These are phyloP conservation scores for Botrytis byssoidea DNA, from an alignment of 2,329 filamentous ascomycete genomes.

Conservation along the genomic window DNA sequence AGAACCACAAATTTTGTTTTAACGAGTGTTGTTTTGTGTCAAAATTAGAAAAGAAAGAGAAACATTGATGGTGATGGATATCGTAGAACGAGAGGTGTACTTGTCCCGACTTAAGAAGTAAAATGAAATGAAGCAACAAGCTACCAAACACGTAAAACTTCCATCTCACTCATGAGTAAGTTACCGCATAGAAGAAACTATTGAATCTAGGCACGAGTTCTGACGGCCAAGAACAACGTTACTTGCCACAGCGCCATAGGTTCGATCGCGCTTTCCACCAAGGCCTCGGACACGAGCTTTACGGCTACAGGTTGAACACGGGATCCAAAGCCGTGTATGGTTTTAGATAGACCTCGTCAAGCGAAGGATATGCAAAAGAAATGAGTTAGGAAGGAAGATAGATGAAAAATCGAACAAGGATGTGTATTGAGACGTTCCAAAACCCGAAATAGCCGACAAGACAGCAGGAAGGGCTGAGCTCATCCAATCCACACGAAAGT, in stretches of 20 bases:
- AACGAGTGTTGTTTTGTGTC: slow-evolving; percentile 5
- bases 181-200: slow-evolving; percentile 3
- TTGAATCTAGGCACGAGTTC: slow-evolving; percentile 1
- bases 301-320: background rate
- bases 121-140: slow-evolving; percentile 5
- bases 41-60: background rate
- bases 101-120: slow-evolving; percentile 13
- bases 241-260: slow-evolving; percentile 6
- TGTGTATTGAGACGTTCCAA: background rate
- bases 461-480: background rate
- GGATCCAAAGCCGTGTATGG: background rate
- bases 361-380: slow-evolving; percentile 9
- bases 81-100: background rate
- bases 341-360: background rate
- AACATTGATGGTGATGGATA: background rate
- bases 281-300: background rate
- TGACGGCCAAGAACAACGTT: slow-evolving; percentile 16
- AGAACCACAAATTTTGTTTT: background rate
- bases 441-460: slow-evolving; percentile 9
- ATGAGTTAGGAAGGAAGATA: slow-evolving; percentile 7
- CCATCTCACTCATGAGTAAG: background rate
- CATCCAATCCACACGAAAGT: background rate
- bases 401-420: slow-evolving; percentile 1
- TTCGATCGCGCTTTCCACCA: slow-evolving; percentile 1
- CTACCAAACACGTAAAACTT: background rate